Conservation (phyloP, 257 asterid species). For the Craterostigma plantagineum region DNA sequence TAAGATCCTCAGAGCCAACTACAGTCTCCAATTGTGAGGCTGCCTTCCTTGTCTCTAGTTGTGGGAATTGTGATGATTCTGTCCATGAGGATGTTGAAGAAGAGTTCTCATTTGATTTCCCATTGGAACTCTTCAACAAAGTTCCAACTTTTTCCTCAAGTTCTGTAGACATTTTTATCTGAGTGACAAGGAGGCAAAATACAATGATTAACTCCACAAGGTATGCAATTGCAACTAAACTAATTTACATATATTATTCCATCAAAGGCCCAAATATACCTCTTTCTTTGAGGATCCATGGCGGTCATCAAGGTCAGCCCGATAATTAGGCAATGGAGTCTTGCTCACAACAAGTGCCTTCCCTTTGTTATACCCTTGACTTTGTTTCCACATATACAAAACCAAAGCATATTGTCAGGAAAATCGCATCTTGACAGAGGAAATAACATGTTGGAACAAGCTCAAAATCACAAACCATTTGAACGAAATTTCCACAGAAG, state of each 20-base stretch:
- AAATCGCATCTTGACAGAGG: too few relatives aligned
- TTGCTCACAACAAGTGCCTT: slow-evolving; percentile 87
- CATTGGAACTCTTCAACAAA: slow-evolving; percentile 40
- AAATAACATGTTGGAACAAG: background rate
- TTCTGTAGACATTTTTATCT: slow-evolving; percentile 80
- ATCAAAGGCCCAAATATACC: slow-evolving; percentile 19
- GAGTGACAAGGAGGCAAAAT: slow-evolving; percentile 8
- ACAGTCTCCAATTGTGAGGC: slow-evolving; percentile 19
- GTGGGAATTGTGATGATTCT: slow-evolving; percentile 25
- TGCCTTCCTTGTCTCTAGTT: slow-evolving; percentile 17
- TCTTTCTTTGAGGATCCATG: slow-evolving; percentile 85
- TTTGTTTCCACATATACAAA: slow-evolving; percentile 54
- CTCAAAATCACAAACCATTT: too few relatives aligned
- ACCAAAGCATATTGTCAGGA: slow-evolving; percentile 12
- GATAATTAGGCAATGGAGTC: slow-evolving; percentile 78
- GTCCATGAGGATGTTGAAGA: slow-evolving; percentile 31
- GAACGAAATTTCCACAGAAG: too few relatives aligned
- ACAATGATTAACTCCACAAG: slow-evolving; percentile 7
- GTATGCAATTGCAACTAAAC: slow-evolving; percentile 4
- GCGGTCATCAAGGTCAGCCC: slow-evolving; percentile 90
- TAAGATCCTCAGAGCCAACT: slow-evolving; percentile 28
- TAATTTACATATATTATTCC: background rate
- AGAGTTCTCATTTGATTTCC: slow-evolving; percentile 15
- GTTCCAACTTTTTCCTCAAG: slow-evolving; percentile 65
- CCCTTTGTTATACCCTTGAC: slow-evolving; percentile 85